Evolutionary conservation across 805 yeast genomes (phyloP), one percentile per base, ranked within the genome.

Genomic region (Wickerhamiella shivajii): DNA sequence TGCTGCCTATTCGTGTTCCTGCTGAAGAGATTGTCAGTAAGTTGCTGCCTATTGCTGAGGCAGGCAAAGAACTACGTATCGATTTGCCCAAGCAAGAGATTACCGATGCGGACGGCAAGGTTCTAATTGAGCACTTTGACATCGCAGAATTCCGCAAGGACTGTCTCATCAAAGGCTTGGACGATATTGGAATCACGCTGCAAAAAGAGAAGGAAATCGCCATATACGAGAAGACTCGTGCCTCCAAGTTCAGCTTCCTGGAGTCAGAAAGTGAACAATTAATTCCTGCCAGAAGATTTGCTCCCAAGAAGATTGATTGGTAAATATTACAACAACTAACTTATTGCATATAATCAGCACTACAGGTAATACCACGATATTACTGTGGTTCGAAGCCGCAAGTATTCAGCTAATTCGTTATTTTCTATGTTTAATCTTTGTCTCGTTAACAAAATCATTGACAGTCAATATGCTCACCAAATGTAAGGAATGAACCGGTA

Each of bases 101-200:
- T 49, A 53, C 57, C 33, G 73, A 69, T 39, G 66, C 70, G 40
- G 61, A 70, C 35, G 84, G 76, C 38, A 77, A 78, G 47, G 77
- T 79, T 25, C 62, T 85, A 37, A 76, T 84, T 20, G 84, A 74
- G 11, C 67, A 77, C 44, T 90, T 90, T 46, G 95, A 81, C 4
- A 71, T 90, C 41, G 97, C 85, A 57, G 69, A 63, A 21, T 90
- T 85, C 68, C 77, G 96, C 67, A 84, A 85, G 61, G 93, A 87
- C 58, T 90, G 97, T 55, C 67, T 90, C 47, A 64, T 87, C 37
- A 83, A 90, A 45, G 98, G 98, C 43, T 73, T 90, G 41, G 98
- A 90, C 56, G 98, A 90, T 55, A 90, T 90, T 59, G 96, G 96
- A 27, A 69, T 90, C 51, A 90, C 98, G 33, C 62, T 90, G 49